Evolutionary conservation across 345 rosid genomes (phyloP), one percentile per base, ranked within the genome.

Genomic region (Raphanus sativus): DNA sequence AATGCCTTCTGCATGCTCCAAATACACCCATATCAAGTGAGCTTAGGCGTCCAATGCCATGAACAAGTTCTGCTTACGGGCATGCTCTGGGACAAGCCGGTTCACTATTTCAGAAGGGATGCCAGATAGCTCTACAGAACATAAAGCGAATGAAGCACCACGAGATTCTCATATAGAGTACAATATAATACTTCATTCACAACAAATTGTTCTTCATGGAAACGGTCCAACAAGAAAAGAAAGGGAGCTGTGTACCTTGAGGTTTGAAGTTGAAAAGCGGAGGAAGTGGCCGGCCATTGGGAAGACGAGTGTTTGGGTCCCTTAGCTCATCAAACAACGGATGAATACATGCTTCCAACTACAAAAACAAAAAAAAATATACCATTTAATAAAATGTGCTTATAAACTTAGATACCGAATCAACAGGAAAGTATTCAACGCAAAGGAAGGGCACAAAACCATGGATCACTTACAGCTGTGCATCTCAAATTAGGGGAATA

Each of bases 401-500:
- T 42, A 34, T 30, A 71, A n/a, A 32, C 33, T 63, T 24, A 26
- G 55, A 40, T 58, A 34, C 56, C 50, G 34, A 71, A 29, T 38
- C 71, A 62, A 15, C 4, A 5, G 16, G 21, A 36, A 66, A 66
- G 45, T 32, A 65, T 25, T 65, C 28, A 9, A 33, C 16, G 54
- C 34, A 62, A 54, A 4, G 52, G 2, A 48, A 36, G 34, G 33
- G 65, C 40, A 69, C 34, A 65, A 45, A 62, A 62, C n/a, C 24
- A 55, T 32, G 62, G 70, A 54, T 29, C 60, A 78, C 97, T 90
- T 86, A 94, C 98, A 81, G 99, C 98, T 45, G 99, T 95, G 85
- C 97, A 92, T 71, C 99, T 86, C 82, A 95, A 78, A 83, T 95
- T 88, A 4, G 99, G 99, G 50, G 99, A 95, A 80, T 95, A 95